Evolutionary conservation across 2,329 filamentous ascomycete genomes (phyloP), one percentile per base, ranked within the genome.

Genomic region (Alternaria postmessia): DNA sequence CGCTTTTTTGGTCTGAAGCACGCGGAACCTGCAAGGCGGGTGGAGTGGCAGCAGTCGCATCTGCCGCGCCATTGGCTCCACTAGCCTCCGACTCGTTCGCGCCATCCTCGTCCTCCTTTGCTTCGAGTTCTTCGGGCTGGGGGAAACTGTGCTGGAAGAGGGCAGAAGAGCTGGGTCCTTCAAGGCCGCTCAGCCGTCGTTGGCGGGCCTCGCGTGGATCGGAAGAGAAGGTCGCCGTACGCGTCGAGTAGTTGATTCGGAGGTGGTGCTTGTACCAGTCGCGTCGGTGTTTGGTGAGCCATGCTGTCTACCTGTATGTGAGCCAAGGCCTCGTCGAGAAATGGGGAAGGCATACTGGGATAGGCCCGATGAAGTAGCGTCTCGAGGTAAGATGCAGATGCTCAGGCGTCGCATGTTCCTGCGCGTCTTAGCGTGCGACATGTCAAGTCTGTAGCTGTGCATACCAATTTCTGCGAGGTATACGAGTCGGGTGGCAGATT

Each of bases 321-420:
- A 73, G 70, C 53, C 43, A 28, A 43, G 58, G 41, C 57, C 14
- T 34, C 43, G 9, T n/a, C 38, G 54, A n/a, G 24, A 42, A 26
- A n/a, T 20, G 9, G 49, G 41, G 61, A 36, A 38, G 48, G 65
- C 74, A 55, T 73, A 78, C 75, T 22, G 88, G 88, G 36, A 89
- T 87, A 36, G 88, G 88, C 1, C 88, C 88, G 59, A 90, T 87
- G 76, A 90, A 90, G 76, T 85, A 85, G 55, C 88, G 85, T 55
- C 85, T 82, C 52, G 83, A 86, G 7, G 88, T 89, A 66, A 87
- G 78, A 75, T 89, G 83, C 41, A 90, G 77, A 70, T 90, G 88
- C 60, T 86, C 82, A 24, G 86, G 82, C 43, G 85, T 87, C 49
- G 86, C 85, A 81, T 90, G 86, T 79, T 86, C 83, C 85, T 84